A percentile compares a stretch with the other conserved stretches of the same genome.
phyloP scores from a whole-genome alignment of 306 rosid species.

The Cucumis sativus region Cucumber_9930_V3 NC_026659.2:28682501-28683000 shows the following conservation, averaged over 20 bases:
- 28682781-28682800: neutral
- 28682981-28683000: neutral
- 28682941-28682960: neutral
- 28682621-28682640: slow-evolving; percentile 66
- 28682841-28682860: slow-evolving; percentile 4
- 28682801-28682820: neutral
- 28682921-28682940: neutral
- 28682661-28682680: slow-evolving; percentile 32
- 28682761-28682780: neutral
- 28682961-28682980: neutral
- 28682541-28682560: neutral
- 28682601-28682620: slow-evolving; percentile 91
- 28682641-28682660: slow-evolving; percentile 99
- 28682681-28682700: neutral
- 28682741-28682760: neutral
- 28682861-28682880: neutral
- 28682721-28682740: neutral
- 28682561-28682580: neutral
- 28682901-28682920: slow-evolving; percentile 4
- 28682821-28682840: neutral
- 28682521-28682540: neutral
- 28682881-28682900: neutral
- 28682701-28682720: neutral
- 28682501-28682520: neutral
- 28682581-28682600: slow-evolving; percentile 98